These are phyloP conservation scores for Zizania palustris DNA, from an alignment of 202 grass and related monocot species.

Conservation along the genomic window DNA sequence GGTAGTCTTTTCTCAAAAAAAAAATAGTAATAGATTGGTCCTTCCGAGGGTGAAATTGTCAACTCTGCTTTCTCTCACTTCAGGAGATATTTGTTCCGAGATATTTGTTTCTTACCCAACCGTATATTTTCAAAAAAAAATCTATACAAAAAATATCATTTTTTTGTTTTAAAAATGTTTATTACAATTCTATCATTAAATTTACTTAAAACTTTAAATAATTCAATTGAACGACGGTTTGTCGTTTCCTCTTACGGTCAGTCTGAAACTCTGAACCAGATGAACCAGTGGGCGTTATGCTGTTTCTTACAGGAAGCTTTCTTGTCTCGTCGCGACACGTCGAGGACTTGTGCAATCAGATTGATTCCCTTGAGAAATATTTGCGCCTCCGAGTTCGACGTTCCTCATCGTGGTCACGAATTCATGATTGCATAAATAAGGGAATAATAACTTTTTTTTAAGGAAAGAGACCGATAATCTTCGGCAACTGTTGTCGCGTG, in stretches of 20 bases:
- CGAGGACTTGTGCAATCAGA: neutral
- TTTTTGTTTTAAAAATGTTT: too few relatives aligned
- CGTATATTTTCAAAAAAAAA: too few relatives aligned
- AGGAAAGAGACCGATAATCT: neutral
- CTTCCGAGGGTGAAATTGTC: neutral
- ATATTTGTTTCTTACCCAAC: too few relatives aligned
- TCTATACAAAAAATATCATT: too few relatives aligned
- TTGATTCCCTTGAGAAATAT: neutral
- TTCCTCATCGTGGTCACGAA: neutral
- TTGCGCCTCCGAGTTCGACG: neutral
- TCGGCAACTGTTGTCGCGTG: conserved; percentile 2
- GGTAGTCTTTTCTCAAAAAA: too few relatives aligned
- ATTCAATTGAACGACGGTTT: too few relatives aligned
- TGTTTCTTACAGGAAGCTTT: neutral
- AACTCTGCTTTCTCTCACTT: neutral
- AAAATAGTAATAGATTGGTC: neutral
- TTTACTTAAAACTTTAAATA: too few relatives aligned
- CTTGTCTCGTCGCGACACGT: neutral
- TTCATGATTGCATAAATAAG: neutral
- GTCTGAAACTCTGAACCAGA: neutral
- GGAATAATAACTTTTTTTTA: neutral
- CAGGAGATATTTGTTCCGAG: neutral
- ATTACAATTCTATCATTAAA: too few relatives aligned
- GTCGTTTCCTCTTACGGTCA: neutral
- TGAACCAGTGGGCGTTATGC: neutral